A percentile compares a stretch with the other conserved stretches of the same genome.
Evolutionary conservation across 495 filamentous ascomycete genomes (phyloP).

Genomic region (Penicillium paradoxum): DNA sequence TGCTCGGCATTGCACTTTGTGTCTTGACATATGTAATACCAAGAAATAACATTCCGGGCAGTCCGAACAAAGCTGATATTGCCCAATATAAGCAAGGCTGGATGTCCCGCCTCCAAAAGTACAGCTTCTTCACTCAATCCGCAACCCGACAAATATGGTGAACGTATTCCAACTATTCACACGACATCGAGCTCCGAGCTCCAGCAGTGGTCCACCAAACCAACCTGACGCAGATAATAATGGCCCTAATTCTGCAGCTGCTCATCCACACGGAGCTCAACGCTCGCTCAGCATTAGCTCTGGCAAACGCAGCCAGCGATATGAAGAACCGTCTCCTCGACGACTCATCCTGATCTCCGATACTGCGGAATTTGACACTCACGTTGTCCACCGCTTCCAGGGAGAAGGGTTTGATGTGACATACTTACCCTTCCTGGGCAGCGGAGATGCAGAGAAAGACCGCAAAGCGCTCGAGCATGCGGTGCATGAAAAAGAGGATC

Average conservation of each 20-base stretch:
- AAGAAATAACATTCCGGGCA: slow-evolving; percentile 1
- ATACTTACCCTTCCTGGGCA: slow-evolving; percentile 51
- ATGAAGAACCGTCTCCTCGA: slow-evolving; percentile 17
- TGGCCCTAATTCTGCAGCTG: slow-evolving; percentile 1
- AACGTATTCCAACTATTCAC: slow-evolving; percentile 23
- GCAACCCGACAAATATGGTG: slow-evolving; percentile 12
- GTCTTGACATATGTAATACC: slow-evolving; percentile 19
- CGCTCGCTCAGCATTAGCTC: slow-evolving; percentile 15
- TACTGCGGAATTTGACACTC: slow-evolving; percentile 50
- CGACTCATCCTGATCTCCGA: slow-evolving; percentile 59
- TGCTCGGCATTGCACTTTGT: slow-evolving; percentile 9
- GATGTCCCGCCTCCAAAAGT: neutral
- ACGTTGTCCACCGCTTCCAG: slow-evolving; percentile 51
- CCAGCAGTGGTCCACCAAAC: slow-evolving; percentile 1
- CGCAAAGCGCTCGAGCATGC: slow-evolving; percentile 39
- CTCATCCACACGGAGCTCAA: slow-evolving; percentile 9
- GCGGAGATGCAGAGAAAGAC: slow-evolving; percentile 36
- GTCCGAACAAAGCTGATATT: neutral
- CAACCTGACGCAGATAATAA: neutral
- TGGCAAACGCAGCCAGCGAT: slow-evolving; percentile 7
- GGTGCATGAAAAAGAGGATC: slow-evolving; percentile 41
- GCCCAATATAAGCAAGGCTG: neutral
- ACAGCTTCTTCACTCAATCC: neutral
- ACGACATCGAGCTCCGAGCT: slow-evolving; percentile 14
- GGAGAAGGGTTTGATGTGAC: slow-evolving; percentile 61